Evolutionary conservation across 1,284 basidiomycete genomes (phyloP).

Genomic region (Ceratobasidium sp.): DNA sequence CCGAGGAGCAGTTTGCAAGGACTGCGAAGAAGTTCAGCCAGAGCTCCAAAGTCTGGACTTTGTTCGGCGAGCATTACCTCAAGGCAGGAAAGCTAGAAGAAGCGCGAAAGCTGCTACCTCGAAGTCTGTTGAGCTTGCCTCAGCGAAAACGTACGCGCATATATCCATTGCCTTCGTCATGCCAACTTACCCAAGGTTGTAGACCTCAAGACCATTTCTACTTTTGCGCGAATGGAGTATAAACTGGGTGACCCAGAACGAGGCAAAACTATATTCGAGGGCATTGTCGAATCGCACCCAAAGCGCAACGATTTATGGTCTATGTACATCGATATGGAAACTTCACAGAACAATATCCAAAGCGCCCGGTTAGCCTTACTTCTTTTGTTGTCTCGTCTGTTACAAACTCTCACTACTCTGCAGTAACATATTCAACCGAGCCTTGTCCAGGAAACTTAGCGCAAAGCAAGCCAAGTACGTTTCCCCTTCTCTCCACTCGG

Average conservation of each 20-base stretch:
- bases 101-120: constrained; percentile 85
- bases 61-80: constrained; percentile 83
- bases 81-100: constrained; percentile 76
- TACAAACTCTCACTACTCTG: not conserved
- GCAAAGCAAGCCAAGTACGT: constrained; percentile 92
- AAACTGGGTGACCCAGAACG: constrained; percentile 93
- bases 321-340: constrained; percentile 96
- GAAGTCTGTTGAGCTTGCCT: constrained; percentile 90
- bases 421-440: constrained; percentile 85
- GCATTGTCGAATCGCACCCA: constrained; percentile 91
- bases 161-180: constrained; percentile 3
- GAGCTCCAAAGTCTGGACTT: constrained; percentile 91
- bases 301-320: constrained; percentile 97
- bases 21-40: constrained; percentile 93
- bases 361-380: constrained; percentile 64
- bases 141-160: constrained; percentile 87
- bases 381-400: not conserved
- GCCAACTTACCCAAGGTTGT: not conserved
- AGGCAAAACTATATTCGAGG: constrained; percentile 95
- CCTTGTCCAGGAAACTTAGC: constrained; percentile 85
- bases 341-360: constrained; percentile 76
- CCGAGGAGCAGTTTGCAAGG: constrained; percentile 84
- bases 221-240: constrained; percentile 95
- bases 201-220: constrained; percentile 95
- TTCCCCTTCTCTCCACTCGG: not conserved